Evolutionary conservation across 805 yeast species (phyloP).

Genomic region (Wickerhamomyces mucosus): DNA sequence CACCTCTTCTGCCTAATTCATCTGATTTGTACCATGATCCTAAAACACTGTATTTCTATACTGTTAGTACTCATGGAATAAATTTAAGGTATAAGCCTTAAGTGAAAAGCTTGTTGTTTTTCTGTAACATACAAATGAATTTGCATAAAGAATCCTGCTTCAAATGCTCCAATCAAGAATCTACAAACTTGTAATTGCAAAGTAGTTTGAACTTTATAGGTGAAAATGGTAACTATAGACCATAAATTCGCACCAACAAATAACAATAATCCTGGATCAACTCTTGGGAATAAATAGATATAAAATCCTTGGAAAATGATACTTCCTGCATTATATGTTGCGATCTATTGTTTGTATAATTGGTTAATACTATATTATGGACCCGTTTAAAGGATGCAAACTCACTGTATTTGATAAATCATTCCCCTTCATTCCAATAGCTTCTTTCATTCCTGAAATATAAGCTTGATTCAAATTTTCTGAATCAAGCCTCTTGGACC

Average conservation of each 20-base stretch:
- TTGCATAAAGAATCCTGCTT: slow-evolving; percentile 58
- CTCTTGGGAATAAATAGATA: slow-evolving; percentile 42
- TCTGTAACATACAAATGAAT: too few relatives aligned
- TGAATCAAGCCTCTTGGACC: slow-evolving; percentile 45
- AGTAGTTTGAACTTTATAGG: slow-evolving; percentile 39
- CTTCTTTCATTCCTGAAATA: slow-evolving; percentile 53
- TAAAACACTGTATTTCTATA: slow-evolving; percentile 39
- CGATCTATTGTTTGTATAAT: too few relatives aligned
- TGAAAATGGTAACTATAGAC: slow-evolving; percentile 56
- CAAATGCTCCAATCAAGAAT: slow-evolving; percentile 60
- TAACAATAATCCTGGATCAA: slow-evolving; percentile 37
- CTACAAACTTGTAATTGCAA: slow-evolving; percentile 50
- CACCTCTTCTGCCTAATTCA: slow-evolving; percentile 53
- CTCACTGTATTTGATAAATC: slow-evolving; percentile 51
- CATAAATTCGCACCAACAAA: slow-evolving; percentile 25
- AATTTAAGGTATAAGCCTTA: too few relatives aligned
- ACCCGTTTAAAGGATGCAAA: too few relatives aligned
- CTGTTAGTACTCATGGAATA: too few relatives aligned
- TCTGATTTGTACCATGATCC: slow-evolving; percentile 50
- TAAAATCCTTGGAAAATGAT: slow-evolving; percentile 56
- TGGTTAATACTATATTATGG: too few relatives aligned
- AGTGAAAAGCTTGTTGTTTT: too few relatives aligned
- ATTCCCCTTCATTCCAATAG: slow-evolving; percentile 45
- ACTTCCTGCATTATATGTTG: slow-evolving; percentile 48
- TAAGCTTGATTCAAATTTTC: slow-evolving; percentile 56